Evolutionary conservation across 371 early-diverging fungal species (phyloP), one percentile per base, ranked within the genome.

Genomic region (Haplosporangium sp.): DNA sequence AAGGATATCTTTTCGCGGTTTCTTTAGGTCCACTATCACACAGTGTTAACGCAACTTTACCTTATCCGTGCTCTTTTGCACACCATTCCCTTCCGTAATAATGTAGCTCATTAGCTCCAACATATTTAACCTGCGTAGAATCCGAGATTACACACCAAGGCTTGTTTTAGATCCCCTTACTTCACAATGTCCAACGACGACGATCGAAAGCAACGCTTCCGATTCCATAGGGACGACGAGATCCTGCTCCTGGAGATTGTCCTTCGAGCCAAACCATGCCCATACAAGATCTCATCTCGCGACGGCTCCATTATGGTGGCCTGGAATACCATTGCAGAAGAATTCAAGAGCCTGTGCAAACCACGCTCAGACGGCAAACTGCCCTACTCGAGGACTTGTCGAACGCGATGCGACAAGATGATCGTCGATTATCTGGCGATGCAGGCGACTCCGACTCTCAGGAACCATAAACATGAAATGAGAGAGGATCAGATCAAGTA

Each of bases 231-330:
- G 56, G 64, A 76, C 18, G 77, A 76, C 55, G 77, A 76, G 55
- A 70, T 76, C 45, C 38, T 70, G 43, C 57, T 76, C 7, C 55
- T 76, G 1, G 23, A 70, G 5, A 67, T 76, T 29, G 77, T 76
- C 5, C 64, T 76, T 5, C 23, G 56, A 1, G 71, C 76, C 16
- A 43, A 63, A 6, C 77, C 77, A 11, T 67, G 77, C 16, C 77
- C 77, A 0, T 76, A 67, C 61, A 63, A 56, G 54, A 71, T 76
- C 50, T 59, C 71, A 1, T 52, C 72, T 13, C 71, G 77, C 14
- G 77, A 76, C 12, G 77, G 77, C 11, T 51, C 77, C 40, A 76
- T 76, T 40, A 64, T 76, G 66, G 55, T 71, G 4, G 77, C 77
- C 21, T 76, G 77, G 77, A 76, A 76, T 54, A 41, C 52, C 16